Evolutionary conservation across 2,329 filamentous ascomycete genomes (phyloP), one percentile per base, ranked within the genome.

Genomic region (Claviceps quebecensis): DNA sequence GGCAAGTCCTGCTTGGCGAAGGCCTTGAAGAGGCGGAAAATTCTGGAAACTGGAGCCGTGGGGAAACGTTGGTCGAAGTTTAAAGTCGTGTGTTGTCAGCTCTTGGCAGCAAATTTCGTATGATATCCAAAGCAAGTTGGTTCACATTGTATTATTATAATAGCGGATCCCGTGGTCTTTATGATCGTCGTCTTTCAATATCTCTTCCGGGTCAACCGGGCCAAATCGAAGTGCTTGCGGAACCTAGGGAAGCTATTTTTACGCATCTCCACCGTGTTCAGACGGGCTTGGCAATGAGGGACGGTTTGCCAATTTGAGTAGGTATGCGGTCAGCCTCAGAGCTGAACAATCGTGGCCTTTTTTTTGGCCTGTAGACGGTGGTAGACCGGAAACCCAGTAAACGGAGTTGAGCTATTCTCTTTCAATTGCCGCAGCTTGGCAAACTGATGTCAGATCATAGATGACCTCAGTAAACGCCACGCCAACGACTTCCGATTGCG

Each of bases 1-100:
- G 63, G 65, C 67, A 41, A 64, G 65, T 49, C 61, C 64, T n/a
- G 64, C 62, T 22, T 69, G 67, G 67, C 65, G 62, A 61, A 55
- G 49, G 41, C 37, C 49, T 37, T 54, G 47, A 47, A 52, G 19
- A 47, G 26, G 17, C 37, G 14, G 38, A 4, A 29, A 50, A 36
- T 17, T 17, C 16, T 19, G 3, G 19, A 29, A 29, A 29, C 26
- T 38, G 43, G 45, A 53, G 16, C 43, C 23, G 48, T 29, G 26
- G 26, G 43, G 39, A 43, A 48, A 54, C 54, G 48, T 50, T 37
- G 48, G 50, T 50, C 29, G 48, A 37, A 45, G 19, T 5, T 17
- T 37, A 37, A 37, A 34, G 26, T 38, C 37, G 29, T 26, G 37
- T 29, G 5, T 4, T 29, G 4, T 23, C 17, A 17, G 16, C 17